phyloP scores from a whole-genome alignment of 441 rosid species.

The Erodium texanum region DNA sequence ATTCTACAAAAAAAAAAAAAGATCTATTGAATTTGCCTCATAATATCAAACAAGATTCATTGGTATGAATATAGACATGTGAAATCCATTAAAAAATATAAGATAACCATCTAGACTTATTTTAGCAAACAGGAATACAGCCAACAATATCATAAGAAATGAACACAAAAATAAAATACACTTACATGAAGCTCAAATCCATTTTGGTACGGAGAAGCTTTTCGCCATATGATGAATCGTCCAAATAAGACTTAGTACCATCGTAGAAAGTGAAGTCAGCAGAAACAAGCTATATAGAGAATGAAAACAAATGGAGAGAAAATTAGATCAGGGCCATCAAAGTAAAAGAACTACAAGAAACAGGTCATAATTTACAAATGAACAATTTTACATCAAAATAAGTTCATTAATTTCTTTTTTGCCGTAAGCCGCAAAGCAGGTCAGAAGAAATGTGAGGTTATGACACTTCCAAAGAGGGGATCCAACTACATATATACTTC shows the following conservation, averaged over 20 bases:
- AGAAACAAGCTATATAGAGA: constrained; percentile 63
- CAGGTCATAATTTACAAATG: not conserved
- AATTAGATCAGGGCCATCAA: constrained; percentile 9
- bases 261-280: constrained; percentile 97
- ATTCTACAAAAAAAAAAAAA: no score
- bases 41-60: no score
- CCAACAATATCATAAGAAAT: not conserved
- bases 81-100: no score
- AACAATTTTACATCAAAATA: not conserved
- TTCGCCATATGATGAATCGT: constrained; percentile 75
- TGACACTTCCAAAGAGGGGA: not conserved
- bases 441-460: no score
- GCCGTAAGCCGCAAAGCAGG: not conserved
- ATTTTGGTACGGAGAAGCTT: constrained; percentile 89
- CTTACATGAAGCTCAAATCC: constrained; percentile 99
- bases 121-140: not conserved
- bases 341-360: constrained; percentile 12
- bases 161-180: not conserved
- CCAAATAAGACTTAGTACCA: constrained; percentile 82
- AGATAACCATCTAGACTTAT: no score
- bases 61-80: no score
- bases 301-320: constrained; percentile 11
- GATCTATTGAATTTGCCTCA: no score
- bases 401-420: not conserved
- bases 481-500: not conserved